Base-by-base conservation (phyloP, 2,329 filamentous ascomycete genomes). In the Ophiocordyceps camponoti-floridani region DNA sequence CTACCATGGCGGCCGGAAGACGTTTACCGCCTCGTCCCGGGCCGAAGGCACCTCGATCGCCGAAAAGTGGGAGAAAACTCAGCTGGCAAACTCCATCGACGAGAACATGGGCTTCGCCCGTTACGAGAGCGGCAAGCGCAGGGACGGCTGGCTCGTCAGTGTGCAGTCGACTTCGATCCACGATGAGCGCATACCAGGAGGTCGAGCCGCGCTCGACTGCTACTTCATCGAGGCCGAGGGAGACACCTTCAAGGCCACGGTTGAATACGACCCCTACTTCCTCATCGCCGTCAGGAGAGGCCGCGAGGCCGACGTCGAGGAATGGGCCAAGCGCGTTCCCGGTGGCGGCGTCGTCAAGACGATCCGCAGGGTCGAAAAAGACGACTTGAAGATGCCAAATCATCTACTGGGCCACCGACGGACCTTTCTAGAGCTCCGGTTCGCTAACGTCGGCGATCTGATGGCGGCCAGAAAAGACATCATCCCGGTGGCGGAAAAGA, bases 241-340 rank as follows among this genome's bases (percentile, higher is more conserved):
- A 13, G 77, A 80, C 43, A 89, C 83, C 5, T 98, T 98, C 72
- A 98, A 98, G 61, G 88, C 91, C 11, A 95, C 88, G 1, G 67
- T 98, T 51, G 86, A 94, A 65, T 96, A 94, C 60, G 87, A 96
- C 54, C 91, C 91, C 1, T 98, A 98, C 66, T 94, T 98, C 54
- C 65, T 98, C 48, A 77, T 98, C 44, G 89, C 88, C 0, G 84
- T 88, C 44, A 91, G 87, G 62, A 84, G 81, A 56, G 85, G 87
- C 8, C 79, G 79, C 54, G 93, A 98, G 65, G 74, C 77, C 44
- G 93, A 98, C 62, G 91, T 94, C 2, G 93, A 98, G 60, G 91
- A 98, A 66, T 98, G 88, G 86, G 76, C 85, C 51, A 72, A 84
- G 77, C 64, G 82, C 62, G 66, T 93, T 63, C 70, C 77, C 7